Base-by-base conservation (phyloP, 352 stramenopile species). In the Pythium angustatum region DNA sequence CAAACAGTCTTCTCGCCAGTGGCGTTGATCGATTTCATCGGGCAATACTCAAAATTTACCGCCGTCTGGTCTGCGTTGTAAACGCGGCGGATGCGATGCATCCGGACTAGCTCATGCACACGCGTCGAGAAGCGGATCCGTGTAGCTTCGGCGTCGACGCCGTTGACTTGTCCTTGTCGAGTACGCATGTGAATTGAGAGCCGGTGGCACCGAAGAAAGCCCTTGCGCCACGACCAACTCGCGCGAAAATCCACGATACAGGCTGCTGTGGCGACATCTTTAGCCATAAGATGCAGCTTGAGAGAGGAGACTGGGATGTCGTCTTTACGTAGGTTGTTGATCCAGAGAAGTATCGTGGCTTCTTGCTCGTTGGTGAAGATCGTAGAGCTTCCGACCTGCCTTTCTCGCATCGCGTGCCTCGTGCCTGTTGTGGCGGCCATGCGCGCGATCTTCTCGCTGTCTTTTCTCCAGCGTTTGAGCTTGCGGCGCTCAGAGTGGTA, bases 131-230 rank as follows among this genome's bases (percentile, higher is more conserved):
- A 44, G 49, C 31, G 5, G 6, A 22, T 21, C 22, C 3, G 30
- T 36, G 38, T 38, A 12, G 34, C 19, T 26, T 36, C 52, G 9
- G 14, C 52, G 10, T 59, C 52, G 24, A 22, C 52, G 27, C 36
- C 3, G 6, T 11, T 59, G 19, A 53, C 41, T 33, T 64, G 56
- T 6, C 56, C 45, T 38, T 64, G 8, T 1, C 44, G 30, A 12
- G 45, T 64, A 12, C n/a, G 30, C 31, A 45, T 36, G 22, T 45
- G 30, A 38, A 66, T 66, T 3, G 59, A 52, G n/a, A 60, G 26
- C 49, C 33, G 43, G 48, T 66, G 59, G 11, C 59, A 49, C n/a
- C 52, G 12, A 17, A 60, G 27, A 38, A 60, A 66, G 2, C n/a
- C 0, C 27, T 49, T 40, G 3, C 45, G 58, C 58, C 58, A 66